phyloP scores from a whole-genome alignment of 2,329 filamentous ascomycete species.

The Aspergillus viridinutans region DNA sequence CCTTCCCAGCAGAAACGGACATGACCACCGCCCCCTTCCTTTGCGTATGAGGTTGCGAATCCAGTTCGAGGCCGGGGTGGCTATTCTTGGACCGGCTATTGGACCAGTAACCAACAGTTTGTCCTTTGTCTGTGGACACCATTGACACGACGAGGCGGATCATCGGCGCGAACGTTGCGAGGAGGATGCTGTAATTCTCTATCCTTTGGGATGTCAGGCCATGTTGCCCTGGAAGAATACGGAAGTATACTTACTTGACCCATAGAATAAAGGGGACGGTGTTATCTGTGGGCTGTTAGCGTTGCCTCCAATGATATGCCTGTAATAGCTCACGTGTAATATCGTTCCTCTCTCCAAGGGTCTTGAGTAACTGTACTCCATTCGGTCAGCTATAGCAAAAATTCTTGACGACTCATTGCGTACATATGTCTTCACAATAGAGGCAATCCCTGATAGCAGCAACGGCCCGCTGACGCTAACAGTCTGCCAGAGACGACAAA shows the following conservation, averaged over 20 bases:
- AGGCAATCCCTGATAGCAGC: conserved; percentile 32
- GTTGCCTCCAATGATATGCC: not conserved
- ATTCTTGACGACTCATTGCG: not conserved
- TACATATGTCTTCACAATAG: conserved; percentile 36
- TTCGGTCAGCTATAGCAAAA: not conserved
- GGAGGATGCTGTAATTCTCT: conserved; percentile 35
- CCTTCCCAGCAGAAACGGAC: conserved; percentile 1
- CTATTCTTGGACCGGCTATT: conserved; percentile 6
- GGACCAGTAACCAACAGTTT: conserved; percentile 18
- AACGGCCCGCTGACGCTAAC: conserved; percentile 30
- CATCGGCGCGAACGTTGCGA: conserved; percentile 33
- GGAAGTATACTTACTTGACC: conserved; percentile 29
- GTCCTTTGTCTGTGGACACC: conserved; percentile 14
- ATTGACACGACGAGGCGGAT: conserved; percentile 28
- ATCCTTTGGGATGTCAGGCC: conserved; percentile 21
- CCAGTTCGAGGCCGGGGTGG: conserved; percentile 1
- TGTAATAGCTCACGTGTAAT: conserved; percentile 23
- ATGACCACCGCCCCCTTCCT: conserved; percentile 1
- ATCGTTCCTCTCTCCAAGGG: conserved; percentile 29
- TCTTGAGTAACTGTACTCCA: conserved; percentile 26
- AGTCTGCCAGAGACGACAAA: conserved; percentile 34
- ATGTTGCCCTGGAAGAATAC: too few relatives aligned
- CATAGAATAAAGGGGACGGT: conserved; percentile 33
- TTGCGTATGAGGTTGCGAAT: not conserved
- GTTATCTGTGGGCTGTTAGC: conserved; percentile 18